Base-by-base conservation (phyloP, 345 rosid genomes). In the Litchi chinensis region DNA sequence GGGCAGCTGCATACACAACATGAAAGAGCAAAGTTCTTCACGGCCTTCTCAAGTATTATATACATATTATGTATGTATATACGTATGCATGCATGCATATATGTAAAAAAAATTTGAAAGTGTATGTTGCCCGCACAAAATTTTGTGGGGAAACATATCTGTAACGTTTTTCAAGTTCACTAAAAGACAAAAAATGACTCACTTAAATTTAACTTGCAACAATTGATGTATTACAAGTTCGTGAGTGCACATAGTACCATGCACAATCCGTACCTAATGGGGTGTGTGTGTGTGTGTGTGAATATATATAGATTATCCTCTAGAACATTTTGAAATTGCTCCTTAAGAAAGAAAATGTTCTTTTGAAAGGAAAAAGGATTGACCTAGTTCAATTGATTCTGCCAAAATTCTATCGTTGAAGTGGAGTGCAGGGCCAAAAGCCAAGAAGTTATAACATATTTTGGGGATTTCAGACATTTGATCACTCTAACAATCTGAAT, bases 1-100 rank as follows among this genome's bases (percentile, higher is more conserved):
- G 93, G 83, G 98, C 98, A 87, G 99, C 98, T 97, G 93, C 77
- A 77, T 52, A 67, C 63, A 71, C 59, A 79, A 76, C 73, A 80
- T 28, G 28, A 28, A 57, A 73, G 6, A 70, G 6, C 28, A 57
- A 28, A 80, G 41, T 21, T 32, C 37, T 60, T 24, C 28, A 15
- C 64, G 12, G 19, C 21, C 32, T 22, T 13, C 63, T 46, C 54
- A 65, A 65, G 41, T 74, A 22, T 10, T 52, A 15, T 52, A 52
- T 52, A 15, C 18, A 52, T 46, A 46, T 11, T 46, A 32, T 32
- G 37, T 46, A 10, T 6, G 50, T 44, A 10, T 44, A 10, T 44
- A 44, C 50, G 50, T 6, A 57, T 57, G n/a, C n/a, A 57, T 12
- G 52, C 52, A 46, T 46, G 52, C 52, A 46, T 46, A 46, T 3